Conservation (phyloP, 73 alveolate genomes). For the Diophrys sp. region DNA sequence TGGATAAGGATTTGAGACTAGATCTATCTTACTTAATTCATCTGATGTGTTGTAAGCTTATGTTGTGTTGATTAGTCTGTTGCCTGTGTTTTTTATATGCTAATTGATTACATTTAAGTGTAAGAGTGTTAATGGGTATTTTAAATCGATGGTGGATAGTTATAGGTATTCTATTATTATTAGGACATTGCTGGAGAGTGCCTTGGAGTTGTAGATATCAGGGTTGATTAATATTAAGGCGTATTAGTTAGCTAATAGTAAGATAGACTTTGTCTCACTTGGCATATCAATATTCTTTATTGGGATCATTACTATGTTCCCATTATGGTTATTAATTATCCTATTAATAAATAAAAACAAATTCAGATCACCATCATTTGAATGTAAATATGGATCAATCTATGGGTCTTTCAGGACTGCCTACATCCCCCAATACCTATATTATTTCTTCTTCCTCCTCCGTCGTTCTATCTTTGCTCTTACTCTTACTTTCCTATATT, state of each 20-base stretch:
- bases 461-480: not conserved
- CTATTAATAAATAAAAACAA: no score
- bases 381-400: not conserved
- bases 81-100: not conserved
- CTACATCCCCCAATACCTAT: not conserved
- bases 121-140: no score
- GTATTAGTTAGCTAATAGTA: not conserved
- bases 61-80: not conserved
- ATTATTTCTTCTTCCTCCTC: not conserved
- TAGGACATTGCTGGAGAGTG: not conserved
- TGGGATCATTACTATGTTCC: not conserved
- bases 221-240: not conserved
- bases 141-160: not conserved
- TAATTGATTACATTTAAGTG: not conserved
- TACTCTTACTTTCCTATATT: not conserved
- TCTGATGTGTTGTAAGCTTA: not conserved
- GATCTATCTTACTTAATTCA: not conserved
- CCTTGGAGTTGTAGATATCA: not conserved
- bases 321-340: not conserved
- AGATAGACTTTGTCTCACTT: not conserved
- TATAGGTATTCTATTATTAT: not conserved
- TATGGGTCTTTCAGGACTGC: not conserved
- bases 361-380: not conserved
- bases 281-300: not conserved
- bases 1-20: slow-evolving; percentile 8